A percentile compares a stretch with the other conserved stretches of the same genome.
phyloP scores from a whole-genome alignment of 225 moss, liverwort and hornwort genomes.

The Physcomitrium patens region DNA sequence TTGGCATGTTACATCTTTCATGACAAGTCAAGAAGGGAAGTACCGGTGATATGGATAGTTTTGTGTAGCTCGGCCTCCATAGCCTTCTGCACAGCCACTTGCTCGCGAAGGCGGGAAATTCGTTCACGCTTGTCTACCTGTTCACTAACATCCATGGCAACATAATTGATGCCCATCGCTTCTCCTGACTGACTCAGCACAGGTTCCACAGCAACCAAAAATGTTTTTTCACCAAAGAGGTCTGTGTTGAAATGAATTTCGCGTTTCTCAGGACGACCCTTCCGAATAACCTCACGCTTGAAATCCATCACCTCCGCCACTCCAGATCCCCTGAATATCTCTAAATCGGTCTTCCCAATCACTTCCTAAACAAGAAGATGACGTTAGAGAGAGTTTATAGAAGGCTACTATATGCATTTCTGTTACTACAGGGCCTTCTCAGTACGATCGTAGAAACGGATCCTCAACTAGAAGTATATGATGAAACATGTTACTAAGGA shows the following conservation, averaged over 20 bases:
- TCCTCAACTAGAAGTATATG: too few relatives aligned
- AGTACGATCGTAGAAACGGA: not conserved
- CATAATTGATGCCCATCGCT: constrained; percentile 69
- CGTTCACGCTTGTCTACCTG: constrained; percentile 78
- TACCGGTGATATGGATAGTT: constrained; percentile 79
- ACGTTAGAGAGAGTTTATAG: not conserved
- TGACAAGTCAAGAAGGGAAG: constrained; percentile 12
- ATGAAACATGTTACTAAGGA: too few relatives aligned
- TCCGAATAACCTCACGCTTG: constrained; percentile 74
- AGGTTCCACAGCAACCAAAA: constrained; percentile 67
- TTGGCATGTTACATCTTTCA: not conserved
- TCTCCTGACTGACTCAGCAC: constrained; percentile 70
- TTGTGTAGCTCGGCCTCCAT: constrained; percentile 83
- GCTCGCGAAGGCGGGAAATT: constrained; percentile 64
- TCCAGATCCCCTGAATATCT: constrained; percentile 66
- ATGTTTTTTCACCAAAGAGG: constrained; percentile 69
- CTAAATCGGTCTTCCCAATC: constrained; percentile 76
- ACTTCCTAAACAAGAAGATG: constrained; percentile 48
- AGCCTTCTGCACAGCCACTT: constrained; percentile 78
- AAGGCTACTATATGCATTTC: not conserved
- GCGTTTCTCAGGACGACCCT: constrained; percentile 66
- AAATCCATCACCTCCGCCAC: constrained; percentile 68
- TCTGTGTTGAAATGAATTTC: constrained; percentile 65
- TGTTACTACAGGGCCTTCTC: not conserved
- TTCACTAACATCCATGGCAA: constrained; percentile 78